These are phyloP conservation scores for Endoconidiophora polonica DNA, from an alignment of 2,329 filamentous ascomycete species.

Conservation along the genomic window DNA sequence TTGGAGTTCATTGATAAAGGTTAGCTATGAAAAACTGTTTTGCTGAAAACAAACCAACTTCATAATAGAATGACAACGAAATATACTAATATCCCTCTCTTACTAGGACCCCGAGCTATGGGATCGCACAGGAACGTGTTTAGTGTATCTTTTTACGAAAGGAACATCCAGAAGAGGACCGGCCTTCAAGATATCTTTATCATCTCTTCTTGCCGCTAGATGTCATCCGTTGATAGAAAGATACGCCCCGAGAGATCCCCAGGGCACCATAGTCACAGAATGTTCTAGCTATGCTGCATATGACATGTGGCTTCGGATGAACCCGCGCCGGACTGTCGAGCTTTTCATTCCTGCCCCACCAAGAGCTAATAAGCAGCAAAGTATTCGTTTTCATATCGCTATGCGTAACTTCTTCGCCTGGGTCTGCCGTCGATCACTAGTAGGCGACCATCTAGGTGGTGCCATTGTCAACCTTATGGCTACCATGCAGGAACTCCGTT, in stretches of 20 bases:
- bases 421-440: constrained; percentile 46
- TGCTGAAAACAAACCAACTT: background rate
- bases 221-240: constrained; percentile 44
- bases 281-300: constrained; percentile 17
- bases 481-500: constrained; percentile 46
- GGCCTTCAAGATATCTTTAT: constrained; percentile 49
- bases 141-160: constrained; percentile 50
- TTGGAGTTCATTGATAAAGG: constrained; percentile 33
- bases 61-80: constrained; percentile 3
- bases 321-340: constrained; percentile 28
- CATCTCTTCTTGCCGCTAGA: constrained; percentile 36
- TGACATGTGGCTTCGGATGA: constrained; percentile 19
- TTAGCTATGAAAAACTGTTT: constrained; percentile 18
- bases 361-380: constrained; percentile 32
- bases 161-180: constrained; percentile 49
- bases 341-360: constrained; percentile 54
- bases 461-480: constrained; percentile 48
- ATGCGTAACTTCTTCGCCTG: constrained; percentile 65
- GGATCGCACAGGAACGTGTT: constrained; percentile 49
- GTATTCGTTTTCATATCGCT: constrained; percentile 46
- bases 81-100: constrained; percentile 4
- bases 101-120: constrained; percentile 55
- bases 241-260: constrained; percentile 19
- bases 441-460: constrained; percentile 47
- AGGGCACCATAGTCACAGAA: constrained; percentile 4